Evolutionary conservation across 257 asterid species (phyloP).

Genomic region (Nicotiana paniculata): DNA sequence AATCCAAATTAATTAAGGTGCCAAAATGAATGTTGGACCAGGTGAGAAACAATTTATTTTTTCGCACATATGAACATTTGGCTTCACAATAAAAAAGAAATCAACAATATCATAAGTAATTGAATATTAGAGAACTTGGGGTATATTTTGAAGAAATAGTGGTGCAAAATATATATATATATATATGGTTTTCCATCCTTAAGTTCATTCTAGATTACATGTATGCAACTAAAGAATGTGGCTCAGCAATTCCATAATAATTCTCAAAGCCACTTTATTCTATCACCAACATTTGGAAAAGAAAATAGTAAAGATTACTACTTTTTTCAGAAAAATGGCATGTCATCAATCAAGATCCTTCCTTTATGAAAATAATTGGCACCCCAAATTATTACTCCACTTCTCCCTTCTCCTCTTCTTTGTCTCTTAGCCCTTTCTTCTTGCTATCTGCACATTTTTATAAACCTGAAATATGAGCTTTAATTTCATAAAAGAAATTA

Average conservation of each 20-base stretch:
- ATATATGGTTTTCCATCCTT: background rate
- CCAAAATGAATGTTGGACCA: too few species aligned
- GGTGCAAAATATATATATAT: background rate
- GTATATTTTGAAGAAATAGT: too few species aligned
- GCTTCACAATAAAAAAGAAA: background rate
- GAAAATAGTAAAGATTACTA: background rate
- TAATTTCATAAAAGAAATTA: background rate
- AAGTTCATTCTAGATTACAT: background rate
- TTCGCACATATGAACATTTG: background rate
- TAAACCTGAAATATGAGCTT: background rate
- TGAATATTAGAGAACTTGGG: background rate
- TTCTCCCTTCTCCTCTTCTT: background rate
- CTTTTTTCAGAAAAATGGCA: background rate
- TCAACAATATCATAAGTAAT: background rate
- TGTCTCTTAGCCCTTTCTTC: background rate
- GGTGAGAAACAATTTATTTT: too few species aligned
- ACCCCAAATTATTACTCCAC: background rate
- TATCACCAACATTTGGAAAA: background rate
- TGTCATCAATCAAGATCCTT: background rate
- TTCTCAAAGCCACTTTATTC: background rate
- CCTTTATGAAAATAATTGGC: background rate
- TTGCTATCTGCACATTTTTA: background rate
- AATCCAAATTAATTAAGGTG: too few species aligned
- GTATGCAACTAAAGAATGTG: background rate
- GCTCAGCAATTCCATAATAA: background rate